These are phyloP conservation scores for Albifimbria verrucaria DNA, from an alignment of 2,329 filamentous ascomycete genomes.

Conservation along the genomic window DNA sequence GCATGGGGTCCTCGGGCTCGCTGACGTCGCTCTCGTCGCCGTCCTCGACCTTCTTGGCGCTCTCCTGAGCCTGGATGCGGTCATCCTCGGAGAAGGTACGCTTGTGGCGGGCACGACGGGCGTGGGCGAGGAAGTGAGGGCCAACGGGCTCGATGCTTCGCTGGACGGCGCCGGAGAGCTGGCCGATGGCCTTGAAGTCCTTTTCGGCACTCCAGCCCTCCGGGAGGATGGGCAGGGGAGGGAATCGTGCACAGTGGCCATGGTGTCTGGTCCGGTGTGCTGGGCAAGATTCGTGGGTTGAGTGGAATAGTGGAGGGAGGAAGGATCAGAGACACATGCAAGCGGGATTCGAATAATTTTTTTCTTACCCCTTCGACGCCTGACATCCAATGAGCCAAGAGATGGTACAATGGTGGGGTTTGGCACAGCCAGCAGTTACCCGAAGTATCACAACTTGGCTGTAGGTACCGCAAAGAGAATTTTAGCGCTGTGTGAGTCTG, in stretches of 20 bases:
- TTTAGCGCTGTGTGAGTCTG: no score
- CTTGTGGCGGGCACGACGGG: constrained; percentile 91
- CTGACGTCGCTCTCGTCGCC: constrained; percentile 88
- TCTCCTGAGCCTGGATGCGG: constrained; percentile 91
- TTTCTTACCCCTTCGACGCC: no score
- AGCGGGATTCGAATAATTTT: not conserved
- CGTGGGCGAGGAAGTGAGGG: constrained; percentile 96
- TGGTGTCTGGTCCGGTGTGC: constrained; percentile 30
- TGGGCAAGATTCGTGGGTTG: constrained; percentile 9
- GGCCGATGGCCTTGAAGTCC: constrained; percentile 82
- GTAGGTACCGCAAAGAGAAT: no score
- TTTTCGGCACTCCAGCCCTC: constrained; percentile 83
- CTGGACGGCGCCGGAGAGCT: constrained; percentile 73
- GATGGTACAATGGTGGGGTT: not conserved
- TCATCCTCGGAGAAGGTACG: constrained; percentile 99
- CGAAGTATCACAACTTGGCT: no score
- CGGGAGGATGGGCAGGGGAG: constrained; percentile 72
- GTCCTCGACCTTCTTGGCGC: constrained; percentile 92
- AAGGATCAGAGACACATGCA: constrained; percentile 5
- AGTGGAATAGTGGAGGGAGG: constrained; percentile 13
- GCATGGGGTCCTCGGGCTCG: constrained; percentile 87
- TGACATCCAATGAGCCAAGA: no score
- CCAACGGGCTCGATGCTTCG: constrained; percentile 94
- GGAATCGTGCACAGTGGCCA: constrained; percentile 63
- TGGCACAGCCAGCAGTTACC: no score